Base-by-base conservation (phyloP, 2,329 filamentous ascomycete species). In the Endothia cerciana region DNA sequence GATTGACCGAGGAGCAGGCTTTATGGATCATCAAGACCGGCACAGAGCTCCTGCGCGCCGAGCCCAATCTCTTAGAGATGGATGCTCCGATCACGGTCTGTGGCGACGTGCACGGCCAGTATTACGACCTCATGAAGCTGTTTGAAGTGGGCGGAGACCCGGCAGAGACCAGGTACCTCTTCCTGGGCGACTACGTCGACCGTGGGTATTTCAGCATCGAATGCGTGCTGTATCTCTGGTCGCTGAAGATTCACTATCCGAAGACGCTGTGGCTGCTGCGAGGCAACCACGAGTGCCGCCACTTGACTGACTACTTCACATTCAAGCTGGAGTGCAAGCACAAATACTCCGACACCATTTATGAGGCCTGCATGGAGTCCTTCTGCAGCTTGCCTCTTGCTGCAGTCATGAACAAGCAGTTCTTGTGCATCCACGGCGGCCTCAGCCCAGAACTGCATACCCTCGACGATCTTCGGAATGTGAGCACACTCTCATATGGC, bases 271-370 rank as follows among this genome's bases (percentile, higher is more conserved):
- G 95, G 95, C 85, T 99, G 72, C 87, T 99, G 72, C 92, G 95
- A 74, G 95, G 95, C 72, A 99, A 99, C 80, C 95, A 99, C 82
- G 95, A 99, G 81, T 99, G 95, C 80, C 91, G 95, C 74, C 95
- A 99, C 83, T 86, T 99, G 85, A 99, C 95, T 65, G 95, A 99
- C 77, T 99, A 99, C 85, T 99, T 99, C 82, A 99, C 95, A 68
- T 99, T 99, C 85, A 98, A 99, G 85, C 89, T 99, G 66, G 95
- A 99, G 80, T 99, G 95, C 86, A 97, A 97, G 83, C 95, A 99
- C 87, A 99, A 99, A 80, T 99, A 99, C 81, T 97, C 93, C 41
- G 95, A 98, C 81, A 87, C 87, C 70, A 87, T 99, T 67, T 99
- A 99, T 78, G 94, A 99, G 75, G 94, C 95, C 65, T 98, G 95